Percentiles rank a stretch among this genome's conserved stretches.
These are phyloP conservation scores for Rhizoctonia solani DNA, from an alignment of 1,284 basidiomycete species.

Conservation along the genomic window DNA sequence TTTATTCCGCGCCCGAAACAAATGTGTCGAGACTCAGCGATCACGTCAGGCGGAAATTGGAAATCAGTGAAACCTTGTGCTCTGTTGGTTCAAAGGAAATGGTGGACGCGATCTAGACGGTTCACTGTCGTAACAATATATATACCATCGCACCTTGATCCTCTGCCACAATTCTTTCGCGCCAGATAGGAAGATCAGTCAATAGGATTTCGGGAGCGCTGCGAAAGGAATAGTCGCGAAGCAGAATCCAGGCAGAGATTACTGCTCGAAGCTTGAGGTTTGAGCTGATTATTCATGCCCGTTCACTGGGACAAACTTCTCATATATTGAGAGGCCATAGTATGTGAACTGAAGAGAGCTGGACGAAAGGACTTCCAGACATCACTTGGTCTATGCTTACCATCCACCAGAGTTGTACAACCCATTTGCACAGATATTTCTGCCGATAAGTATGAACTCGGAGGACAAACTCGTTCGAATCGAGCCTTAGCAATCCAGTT, in stretches of 20 bases:
- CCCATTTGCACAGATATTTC: not conserved
- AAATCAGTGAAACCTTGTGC: not conserved
- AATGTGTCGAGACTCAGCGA: not conserved
- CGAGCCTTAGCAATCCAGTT: too few species aligned
- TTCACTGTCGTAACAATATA: not conserved
- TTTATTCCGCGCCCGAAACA: conserved; percentile 6
- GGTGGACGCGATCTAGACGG: not conserved
- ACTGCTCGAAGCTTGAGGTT: not conserved
- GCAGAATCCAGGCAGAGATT: not conserved
- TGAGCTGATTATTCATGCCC: too few species aligned
- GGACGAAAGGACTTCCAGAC: not conserved
- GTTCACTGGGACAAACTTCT: too few species aligned
- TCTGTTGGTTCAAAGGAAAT: not conserved
- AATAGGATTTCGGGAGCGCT: not conserved
- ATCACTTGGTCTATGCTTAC: not conserved
- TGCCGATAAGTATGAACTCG: too few species aligned
- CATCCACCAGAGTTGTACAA: too few species aligned
- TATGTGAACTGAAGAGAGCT: not conserved
- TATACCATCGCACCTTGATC: not conserved
- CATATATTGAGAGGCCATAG: too few species aligned
- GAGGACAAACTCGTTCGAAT: too few species aligned
- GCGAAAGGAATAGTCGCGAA: not conserved
- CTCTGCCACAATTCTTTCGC: not conserved
- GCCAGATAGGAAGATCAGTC: not conserved
- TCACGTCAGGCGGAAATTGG: conserved; percentile 8